These are phyloP conservation scores for Alnus glutinosa DNA, from an alignment of 306 rosid species.

Conservation along the genomic window DNA sequence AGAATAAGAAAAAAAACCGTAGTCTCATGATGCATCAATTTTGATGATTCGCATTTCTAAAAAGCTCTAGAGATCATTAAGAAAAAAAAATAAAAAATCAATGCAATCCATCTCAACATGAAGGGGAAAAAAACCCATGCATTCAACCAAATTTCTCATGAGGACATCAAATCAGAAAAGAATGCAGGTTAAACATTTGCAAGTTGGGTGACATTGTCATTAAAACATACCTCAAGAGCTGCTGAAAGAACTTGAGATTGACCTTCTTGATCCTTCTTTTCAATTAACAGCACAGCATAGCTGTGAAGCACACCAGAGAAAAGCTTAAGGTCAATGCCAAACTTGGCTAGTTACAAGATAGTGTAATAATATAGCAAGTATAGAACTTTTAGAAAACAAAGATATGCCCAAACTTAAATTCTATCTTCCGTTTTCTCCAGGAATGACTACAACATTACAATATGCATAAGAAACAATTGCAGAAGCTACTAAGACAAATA, in stretches of 20 bases:
- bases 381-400: not conserved
- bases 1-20: constrained; percentile 6
- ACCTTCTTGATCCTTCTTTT: constrained; percentile 84
- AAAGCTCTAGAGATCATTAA: not conserved
- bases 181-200: not conserved
- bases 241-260: constrained; percentile 94
- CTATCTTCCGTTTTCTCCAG: not conserved
- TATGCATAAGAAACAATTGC: not conserved
- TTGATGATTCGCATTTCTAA: not conserved
- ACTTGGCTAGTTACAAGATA: constrained; percentile 2
- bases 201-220: constrained; percentile 11
- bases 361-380: not conserved
- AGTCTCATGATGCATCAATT: not conserved
- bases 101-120: not conserved
- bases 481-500: not conserved
- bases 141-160: not conserved
- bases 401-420: not conserved
- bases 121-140: not conserved
- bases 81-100: not conserved
- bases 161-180: not conserved
- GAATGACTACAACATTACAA: not conserved
- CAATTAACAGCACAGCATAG: constrained; percentile 76
- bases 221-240: constrained; percentile 73
- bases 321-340: constrained; percentile 20
- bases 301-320: constrained; percentile 48